phyloP scores from a whole-genome alignment of 2,329 filamentous ascomycete genomes.

The Calonectria pseudoreteaudii region DNA sequence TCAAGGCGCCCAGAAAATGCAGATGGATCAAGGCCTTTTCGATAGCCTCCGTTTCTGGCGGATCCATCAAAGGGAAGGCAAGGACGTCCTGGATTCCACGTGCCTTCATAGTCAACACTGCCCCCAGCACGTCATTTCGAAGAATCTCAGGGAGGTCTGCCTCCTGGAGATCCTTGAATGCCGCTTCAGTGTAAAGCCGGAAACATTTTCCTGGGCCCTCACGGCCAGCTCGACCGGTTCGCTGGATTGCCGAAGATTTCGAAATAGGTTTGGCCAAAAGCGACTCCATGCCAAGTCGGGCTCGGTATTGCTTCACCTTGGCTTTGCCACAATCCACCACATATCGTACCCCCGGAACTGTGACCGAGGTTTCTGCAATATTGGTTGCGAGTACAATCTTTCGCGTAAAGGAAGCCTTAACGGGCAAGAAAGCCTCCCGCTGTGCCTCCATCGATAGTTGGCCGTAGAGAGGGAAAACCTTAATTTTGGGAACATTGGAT shows the following conservation, averaged over 20 bases:
- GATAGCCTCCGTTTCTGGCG: constrained; percentile 80
- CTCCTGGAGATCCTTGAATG: constrained; percentile 77
- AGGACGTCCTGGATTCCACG: constrained; percentile 86
- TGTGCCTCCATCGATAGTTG: constrained; percentile 89
- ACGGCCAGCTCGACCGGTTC: constrained; percentile 91
- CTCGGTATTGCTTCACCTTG: constrained; percentile 92
- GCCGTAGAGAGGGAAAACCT: constrained; percentile 86
- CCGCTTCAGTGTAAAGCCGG: constrained; percentile 85
- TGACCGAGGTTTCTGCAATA: constrained; percentile 98
- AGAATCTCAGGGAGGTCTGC: constrained; percentile 90
- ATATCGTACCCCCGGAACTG: constrained; percentile 90
- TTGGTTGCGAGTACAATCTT: constrained; percentile 96
- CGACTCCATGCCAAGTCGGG: constrained; percentile 87
- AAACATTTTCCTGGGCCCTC: constrained; percentile 93
- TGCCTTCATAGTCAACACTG: constrained; percentile 93
- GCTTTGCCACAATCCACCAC: constrained; percentile 95
- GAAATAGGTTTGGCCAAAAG: constrained; percentile 92
- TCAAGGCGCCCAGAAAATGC: constrained; percentile 80
- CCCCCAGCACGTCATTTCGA: constrained; percentile 87
- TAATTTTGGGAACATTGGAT: constrained; percentile 78
- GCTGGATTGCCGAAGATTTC: constrained; percentile 91
- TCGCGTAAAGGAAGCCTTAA: constrained; percentile 77
- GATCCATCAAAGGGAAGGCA: constrained; percentile 86
- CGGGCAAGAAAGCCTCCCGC: constrained; percentile 84
- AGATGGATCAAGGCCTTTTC: constrained; percentile 86